Conservation (phyloP, 2,329 filamentous ascomycete species). For the Metarhizium humberi region DNA sequence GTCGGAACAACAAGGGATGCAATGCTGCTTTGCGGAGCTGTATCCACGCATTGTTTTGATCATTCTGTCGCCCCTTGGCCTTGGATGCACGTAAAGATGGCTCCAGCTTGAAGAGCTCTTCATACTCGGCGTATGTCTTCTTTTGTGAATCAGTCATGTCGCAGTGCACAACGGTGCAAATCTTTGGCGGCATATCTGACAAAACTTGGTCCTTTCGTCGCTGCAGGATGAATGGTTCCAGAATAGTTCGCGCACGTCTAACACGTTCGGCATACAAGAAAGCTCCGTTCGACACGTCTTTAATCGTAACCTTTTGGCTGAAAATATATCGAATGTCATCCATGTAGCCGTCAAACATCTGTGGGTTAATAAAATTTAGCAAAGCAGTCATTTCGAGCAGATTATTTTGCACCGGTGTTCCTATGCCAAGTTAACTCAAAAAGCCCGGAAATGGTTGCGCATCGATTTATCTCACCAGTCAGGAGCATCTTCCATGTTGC, state of each 20-base stretch:
- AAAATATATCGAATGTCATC: constrained; percentile 82
- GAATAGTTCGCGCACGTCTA: constrained; percentile 76
- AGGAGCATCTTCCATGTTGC: constrained; percentile 80
- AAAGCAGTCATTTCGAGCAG: constrained; percentile 84
- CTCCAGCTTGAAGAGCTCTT: constrained; percentile 54
- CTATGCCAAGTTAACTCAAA: constrained; percentile 36
- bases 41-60: constrained; percentile 70
- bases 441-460: neutral
- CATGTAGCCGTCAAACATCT: constrained; percentile 67
- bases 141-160: constrained; percentile 65
- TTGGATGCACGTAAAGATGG: constrained; percentile 44
- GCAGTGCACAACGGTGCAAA: constrained; percentile 69
- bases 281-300: constrained; percentile 69
- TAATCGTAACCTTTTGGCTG: constrained; percentile 80
- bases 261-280: constrained; percentile 84
- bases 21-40: constrained; percentile 87
- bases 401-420: constrained; percentile 92
- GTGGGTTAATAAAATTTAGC: constrained; percentile 86
- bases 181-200: constrained; percentile 73
- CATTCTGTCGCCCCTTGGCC: constrained; percentile 36
- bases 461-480: constrained; percentile 19
- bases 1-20: constrained; percentile 80
- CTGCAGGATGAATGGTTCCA: constrained; percentile 90
- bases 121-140: constrained; percentile 59
- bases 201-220: constrained; percentile 90